Percentiles rank a stretch among this genome's conserved stretches.
Conservation (phyloP, 2,329 filamentous ascomycete species). For the Colletotrichum trifolii region DNA sequence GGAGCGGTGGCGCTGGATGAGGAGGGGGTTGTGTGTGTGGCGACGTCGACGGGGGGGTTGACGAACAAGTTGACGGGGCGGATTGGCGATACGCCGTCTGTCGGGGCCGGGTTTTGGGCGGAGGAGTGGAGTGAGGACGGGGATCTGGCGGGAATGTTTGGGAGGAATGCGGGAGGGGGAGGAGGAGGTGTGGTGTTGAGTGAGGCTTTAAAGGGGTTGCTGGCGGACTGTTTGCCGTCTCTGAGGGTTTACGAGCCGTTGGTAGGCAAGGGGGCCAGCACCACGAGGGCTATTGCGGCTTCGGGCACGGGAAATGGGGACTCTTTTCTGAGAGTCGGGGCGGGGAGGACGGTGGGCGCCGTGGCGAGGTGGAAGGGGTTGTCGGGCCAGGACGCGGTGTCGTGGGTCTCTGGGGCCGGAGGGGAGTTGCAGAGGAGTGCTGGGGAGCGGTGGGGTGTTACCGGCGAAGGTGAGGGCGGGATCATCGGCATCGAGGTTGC, state of each 20-base stretch:
- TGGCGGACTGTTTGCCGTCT: slow-evolving; percentile 71
- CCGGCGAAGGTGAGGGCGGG: slow-evolving; percentile 84
- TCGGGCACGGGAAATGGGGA: slow-evolving; percentile 92
- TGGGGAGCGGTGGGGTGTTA: slow-evolving; percentile 76
- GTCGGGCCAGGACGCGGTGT: slow-evolving; percentile 68
- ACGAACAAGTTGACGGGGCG: slow-evolving; percentile 90
- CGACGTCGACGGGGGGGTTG: slow-evolving; percentile 78
- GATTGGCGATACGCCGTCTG: slow-evolving; percentile 85
- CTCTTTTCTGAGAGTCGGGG: slow-evolving; percentile 80
- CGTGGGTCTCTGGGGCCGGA: slow-evolving; percentile 73
- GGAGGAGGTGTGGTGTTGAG: slow-evolving; percentile 10
- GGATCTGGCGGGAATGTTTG: slow-evolving; percentile 43
- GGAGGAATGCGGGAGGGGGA: not conserved
- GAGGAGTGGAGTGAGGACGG: slow-evolving; percentile 77
- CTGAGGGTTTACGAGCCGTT: slow-evolving; percentile 54
- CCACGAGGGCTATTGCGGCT: slow-evolving; percentile 64
- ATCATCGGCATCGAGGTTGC: slow-evolving; percentile 83
- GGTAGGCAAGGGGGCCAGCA: slow-evolving; percentile 36
- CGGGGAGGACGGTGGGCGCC: slow-evolving; percentile 77
- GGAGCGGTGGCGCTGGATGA: slow-evolving; percentile 84
- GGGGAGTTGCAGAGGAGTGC: slow-evolving; percentile 82
- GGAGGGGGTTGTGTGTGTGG: slow-evolving; percentile 78
- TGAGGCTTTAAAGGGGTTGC: slow-evolving; percentile 57
- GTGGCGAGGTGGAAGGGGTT: slow-evolving; percentile 72
- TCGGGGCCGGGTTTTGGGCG: slow-evolving; percentile 91